A percentile compares a stretch with the other conserved stretches of the same genome.
These are phyloP conservation scores for Ganoderma meredithae DNA, from an alignment of 1,284 basidiomycete genomes.

Conservation along the genomic window DNA sequence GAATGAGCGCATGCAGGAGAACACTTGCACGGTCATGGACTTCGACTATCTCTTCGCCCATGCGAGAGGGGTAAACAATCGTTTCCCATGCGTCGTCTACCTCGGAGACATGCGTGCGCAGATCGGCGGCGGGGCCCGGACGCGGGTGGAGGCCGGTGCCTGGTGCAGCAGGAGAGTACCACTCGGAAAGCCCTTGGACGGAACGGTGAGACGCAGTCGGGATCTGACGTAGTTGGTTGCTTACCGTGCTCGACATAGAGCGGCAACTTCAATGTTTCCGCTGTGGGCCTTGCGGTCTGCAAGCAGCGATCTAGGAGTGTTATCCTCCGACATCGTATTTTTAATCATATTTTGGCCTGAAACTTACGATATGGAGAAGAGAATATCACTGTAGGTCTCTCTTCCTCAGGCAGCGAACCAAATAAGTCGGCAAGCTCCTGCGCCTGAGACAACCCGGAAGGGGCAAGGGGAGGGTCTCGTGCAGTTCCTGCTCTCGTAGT, in stretches of 20 bases:
- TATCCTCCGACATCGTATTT: too few species aligned
- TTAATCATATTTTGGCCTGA: not conserved
- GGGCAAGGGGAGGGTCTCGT: constrained; percentile 82
- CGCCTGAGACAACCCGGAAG: constrained; percentile 81
- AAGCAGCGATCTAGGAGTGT: constrained; percentile 75
- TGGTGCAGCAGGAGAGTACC: constrained; percentile 79
- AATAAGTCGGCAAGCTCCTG: constrained; percentile 75
- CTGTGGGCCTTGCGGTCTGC: constrained; percentile 76
- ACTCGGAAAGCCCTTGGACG: constrained; percentile 75
- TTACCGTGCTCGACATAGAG: constrained; percentile 81
- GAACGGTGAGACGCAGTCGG: not conserved
- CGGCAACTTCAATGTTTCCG: constrained; percentile 67
- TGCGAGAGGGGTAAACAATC: constrained; percentile 74
- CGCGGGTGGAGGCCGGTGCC: constrained; percentile 80
- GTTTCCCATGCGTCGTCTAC: constrained; percentile 70
- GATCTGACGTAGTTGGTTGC: constrained; percentile 27
- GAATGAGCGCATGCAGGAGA: constrained; percentile 61
- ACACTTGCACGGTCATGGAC: constrained; percentile 68
- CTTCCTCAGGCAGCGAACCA: constrained; percentile 64
- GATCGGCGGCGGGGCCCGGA: constrained; percentile 57
- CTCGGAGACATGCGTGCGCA: constrained; percentile 61
- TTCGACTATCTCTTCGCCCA: constrained; percentile 72
- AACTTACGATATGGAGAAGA: constrained; percentile 80
- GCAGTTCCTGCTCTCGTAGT: constrained; percentile 50
- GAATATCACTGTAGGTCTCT: constrained; percentile 80